Conservation (phyloP, 1,284 basidiomycete species). For the Trichosporon ovoides region DNA sequence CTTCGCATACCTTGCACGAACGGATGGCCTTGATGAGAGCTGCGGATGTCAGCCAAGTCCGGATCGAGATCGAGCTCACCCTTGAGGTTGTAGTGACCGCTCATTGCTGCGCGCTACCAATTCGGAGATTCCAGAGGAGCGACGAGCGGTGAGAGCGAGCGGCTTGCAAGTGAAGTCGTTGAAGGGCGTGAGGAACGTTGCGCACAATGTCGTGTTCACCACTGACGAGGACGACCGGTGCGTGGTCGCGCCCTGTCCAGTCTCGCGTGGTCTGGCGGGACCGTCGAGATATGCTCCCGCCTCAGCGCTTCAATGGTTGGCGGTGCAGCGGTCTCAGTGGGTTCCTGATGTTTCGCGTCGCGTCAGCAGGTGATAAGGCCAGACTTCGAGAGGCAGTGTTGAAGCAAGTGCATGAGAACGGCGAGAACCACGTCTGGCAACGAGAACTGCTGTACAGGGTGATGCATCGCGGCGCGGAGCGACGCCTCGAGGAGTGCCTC, state of each 20-base stretch:
- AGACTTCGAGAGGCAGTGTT: too few relatives aligned
- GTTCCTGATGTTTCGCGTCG: conserved; percentile 3
- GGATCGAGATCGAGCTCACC: conserved; percentile 53
- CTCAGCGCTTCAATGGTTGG: too few relatives aligned
- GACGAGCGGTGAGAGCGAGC: not conserved
- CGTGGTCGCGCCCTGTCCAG: not conserved
- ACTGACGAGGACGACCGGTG: not conserved
- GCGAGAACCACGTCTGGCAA: too few relatives aligned
- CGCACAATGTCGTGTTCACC: not conserved
- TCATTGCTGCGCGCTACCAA: conserved; percentile 24
- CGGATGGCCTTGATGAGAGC: conserved; percentile 92
- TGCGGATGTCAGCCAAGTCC: conserved; percentile 39
- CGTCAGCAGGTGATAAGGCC: too few relatives aligned
- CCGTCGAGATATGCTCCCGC: not conserved
- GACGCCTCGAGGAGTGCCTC: too few relatives aligned
- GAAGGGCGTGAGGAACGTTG: conserved; percentile 4
- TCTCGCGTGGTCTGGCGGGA: conserved; percentile 1
- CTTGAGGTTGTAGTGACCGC: conserved; percentile 80
- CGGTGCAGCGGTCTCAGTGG: not conserved
- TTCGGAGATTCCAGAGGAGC: not conserved
- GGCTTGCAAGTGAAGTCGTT: not conserved
- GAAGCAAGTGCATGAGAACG: too few relatives aligned
- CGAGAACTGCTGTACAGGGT: too few relatives aligned
- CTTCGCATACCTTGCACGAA: conserved; percentile 69
- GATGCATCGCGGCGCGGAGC: too few relatives aligned